A percentile compares a stretch with the other conserved stretches of the same genome.
These are phyloP conservation scores for Salix koriyanagi DNA, from an alignment of 345 rosid species.

Conservation along the genomic window DNA sequence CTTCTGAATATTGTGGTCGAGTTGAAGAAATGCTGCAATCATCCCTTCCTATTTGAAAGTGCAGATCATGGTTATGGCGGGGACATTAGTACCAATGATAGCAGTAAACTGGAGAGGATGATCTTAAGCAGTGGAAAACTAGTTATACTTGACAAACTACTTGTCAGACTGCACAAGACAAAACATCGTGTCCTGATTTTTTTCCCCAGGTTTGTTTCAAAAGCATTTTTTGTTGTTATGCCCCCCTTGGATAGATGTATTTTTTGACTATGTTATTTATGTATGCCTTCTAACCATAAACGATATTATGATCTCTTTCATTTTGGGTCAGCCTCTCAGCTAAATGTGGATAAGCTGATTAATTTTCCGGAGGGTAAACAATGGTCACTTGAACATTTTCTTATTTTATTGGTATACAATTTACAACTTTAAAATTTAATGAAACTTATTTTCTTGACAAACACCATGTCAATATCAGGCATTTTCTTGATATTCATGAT, in stretches of 20 bases:
- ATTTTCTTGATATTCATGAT: background rate
- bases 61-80: conserved; percentile 99
- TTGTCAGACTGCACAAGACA: conserved; percentile 87
- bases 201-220: conserved; percentile 75
- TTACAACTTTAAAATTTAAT: too few relatives aligned
- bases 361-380: background rate
- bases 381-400: background rate
- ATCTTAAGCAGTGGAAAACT: conserved; percentile 96
- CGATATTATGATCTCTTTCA: conserved; percentile 1
- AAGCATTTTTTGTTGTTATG: background rate
- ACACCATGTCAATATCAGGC: too few relatives aligned
- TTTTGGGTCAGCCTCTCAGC: background rate
- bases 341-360: background rate
- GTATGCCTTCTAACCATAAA: conserved; percentile 1
- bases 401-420: too few relatives aligned
- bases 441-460: too few relatives aligned
- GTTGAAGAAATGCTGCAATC: conserved; percentile 99
- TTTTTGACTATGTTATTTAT: background rate
- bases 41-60: conserved; percentile 98
- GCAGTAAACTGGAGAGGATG: conserved; percentile 83
- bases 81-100: conserved; percentile 51
- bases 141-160: conserved; percentile 94
- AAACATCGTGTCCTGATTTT: conserved; percentile 97
- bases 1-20: conserved; percentile 98
- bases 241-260: background rate